Evolutionary conservation across 345 rosid species (phyloP), one percentile per base, ranked within the genome.

Genomic region (Syzygium jambos): DNA sequence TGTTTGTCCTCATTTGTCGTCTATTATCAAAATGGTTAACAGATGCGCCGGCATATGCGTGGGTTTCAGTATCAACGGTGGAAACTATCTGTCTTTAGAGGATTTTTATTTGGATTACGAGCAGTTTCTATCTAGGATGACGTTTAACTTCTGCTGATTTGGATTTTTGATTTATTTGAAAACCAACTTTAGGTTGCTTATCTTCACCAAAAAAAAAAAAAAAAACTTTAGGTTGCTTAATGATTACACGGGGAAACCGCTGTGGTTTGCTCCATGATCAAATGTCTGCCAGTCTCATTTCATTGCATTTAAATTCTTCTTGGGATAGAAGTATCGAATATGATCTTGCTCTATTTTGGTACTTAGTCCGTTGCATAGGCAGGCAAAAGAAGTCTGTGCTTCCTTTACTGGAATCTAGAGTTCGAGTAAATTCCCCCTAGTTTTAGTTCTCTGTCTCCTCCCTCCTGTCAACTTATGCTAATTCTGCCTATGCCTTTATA

Each of bases 401-500:
- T 61, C 9, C 17, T 61, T 61, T 61, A 0, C 68, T n/a, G 34
- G 68, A 0, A 61, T 61, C 68, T n/a, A 61, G 68, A 61, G 68
- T 61, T 61, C 0, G 17, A 61, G 0, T 61, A 61, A 61, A n/a
- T 61, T 13, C 16, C 34, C 17, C 68, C 0, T 61, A 61, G 68
- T n/a, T 61, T 61, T 61, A n/a, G 34, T 85, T 80, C 15, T 8
- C 0, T 41, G 54, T 51, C 85, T 25, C 65, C 52, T 86, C 86
- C 9, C 88, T 56, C 73, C 73, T 91, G 84, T 91, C 80, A 54
- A 51, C 59, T 2, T 84, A 4, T 89, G 34, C 90, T 91, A 0
- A 61, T 61, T 16, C 17, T 61, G 68, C 34, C 17, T n/a, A 0
- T 61, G 17, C 68, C 0, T 61, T 6, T n/a, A 30, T n/a, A n/a